Base-by-base conservation (phyloP, 768 basidiomycete genomes). In the Rhizopogon vulgaris region DNA sequence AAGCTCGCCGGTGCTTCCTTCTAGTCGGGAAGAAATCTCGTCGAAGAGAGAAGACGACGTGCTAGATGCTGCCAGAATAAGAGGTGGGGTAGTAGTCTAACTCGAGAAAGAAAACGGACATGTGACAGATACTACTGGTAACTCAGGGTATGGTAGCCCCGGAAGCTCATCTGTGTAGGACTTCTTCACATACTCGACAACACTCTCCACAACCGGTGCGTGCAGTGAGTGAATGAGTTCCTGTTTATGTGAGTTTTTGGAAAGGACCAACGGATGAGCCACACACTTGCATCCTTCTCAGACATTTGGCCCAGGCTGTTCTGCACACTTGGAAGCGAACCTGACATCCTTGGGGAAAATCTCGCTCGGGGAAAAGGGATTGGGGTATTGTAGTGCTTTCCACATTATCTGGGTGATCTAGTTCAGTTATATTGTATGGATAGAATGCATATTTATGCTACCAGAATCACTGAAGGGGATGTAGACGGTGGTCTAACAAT, bases 41-140 rank as follows among this genome's bases (percentile, higher is more conserved):
- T 75, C 69, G 32, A 84, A 64, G 41, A 84, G 73, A 0, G 73
- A 64, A 3, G 74, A 69, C 15, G 77, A 74, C 15, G 74, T 69
- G 1, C 76, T 69, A 15, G 76, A 70, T 49, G 77, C 79, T 32
- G 30, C 5, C 18, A 50, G 12, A 32, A 11, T 27, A 14, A 38
- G 11, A 38, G 48, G 41, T 25, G 15, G 17, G 14, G 32, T 8
- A 27, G 34, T 9, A 32, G 3, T 9, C 46, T 43, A 28, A 4
- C 32, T 22, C 6, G 18, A 57, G 12, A 10, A 30, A 30, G 39
- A 4, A 18, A 30, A 53, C 77, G 36, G 57, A 84, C 84, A 77
- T 47, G 76, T 74, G 28, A 87, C 70, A 0, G 76, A 71, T 46
- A 85, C 70, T 5, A 81, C 76, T 3, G 85, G 83, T 6, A 87